Conservation (phyloP, 805 yeast species). For the Ogataea salicorniae region DNA sequence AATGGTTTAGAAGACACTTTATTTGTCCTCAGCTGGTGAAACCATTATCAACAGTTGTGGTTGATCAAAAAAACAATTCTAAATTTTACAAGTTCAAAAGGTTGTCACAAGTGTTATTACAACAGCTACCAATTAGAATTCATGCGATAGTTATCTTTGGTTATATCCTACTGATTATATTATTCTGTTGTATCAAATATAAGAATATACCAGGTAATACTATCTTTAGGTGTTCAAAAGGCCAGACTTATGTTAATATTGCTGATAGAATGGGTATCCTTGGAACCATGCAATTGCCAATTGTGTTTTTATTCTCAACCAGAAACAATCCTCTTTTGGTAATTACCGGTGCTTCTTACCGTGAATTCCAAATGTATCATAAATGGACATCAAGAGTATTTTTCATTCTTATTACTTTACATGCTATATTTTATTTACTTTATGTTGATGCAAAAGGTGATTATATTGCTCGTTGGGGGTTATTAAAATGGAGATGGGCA, state of each 20-base stretch:
- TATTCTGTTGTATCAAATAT: conserved; percentile 28
- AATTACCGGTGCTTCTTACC: conserved; percentile 32
- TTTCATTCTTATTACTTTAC: conserved; percentile 34
- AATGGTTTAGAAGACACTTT: conserved; percentile 31
- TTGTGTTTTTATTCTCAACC: conserved; percentile 31
- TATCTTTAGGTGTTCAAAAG: conserved; percentile 27
- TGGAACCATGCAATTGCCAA: conserved; percentile 34
- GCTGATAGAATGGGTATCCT: conserved; percentile 47
- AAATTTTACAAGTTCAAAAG: conserved; percentile 2
- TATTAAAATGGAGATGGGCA: conserved; percentile 41
- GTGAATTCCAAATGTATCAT: conserved; percentile 34
- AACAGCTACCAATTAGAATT: conserved; percentile 30
- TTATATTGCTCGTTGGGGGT: conserved; percentile 33
- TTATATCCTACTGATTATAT: conserved; percentile 23
- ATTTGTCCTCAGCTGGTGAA: conserved; percentile 29
- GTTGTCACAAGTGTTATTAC: conserved; percentile 8
- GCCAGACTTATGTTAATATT: conserved; percentile 26
- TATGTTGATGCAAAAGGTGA: conserved; percentile 33
- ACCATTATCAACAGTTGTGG: conserved; percentile 11
- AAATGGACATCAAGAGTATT: conserved; percentile 38
- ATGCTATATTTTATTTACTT: conserved; percentile 34
- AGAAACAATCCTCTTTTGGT: conserved; percentile 30
- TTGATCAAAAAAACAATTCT: background rate
- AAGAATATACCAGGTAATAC: conserved; percentile 24
- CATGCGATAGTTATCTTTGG: conserved; percentile 27